Evolutionary conservation across 495 filamentous ascomycete genomes (phyloP), one percentile per base, ranked within the genome.

Genomic region (Cladorrhinum samala): DNA sequence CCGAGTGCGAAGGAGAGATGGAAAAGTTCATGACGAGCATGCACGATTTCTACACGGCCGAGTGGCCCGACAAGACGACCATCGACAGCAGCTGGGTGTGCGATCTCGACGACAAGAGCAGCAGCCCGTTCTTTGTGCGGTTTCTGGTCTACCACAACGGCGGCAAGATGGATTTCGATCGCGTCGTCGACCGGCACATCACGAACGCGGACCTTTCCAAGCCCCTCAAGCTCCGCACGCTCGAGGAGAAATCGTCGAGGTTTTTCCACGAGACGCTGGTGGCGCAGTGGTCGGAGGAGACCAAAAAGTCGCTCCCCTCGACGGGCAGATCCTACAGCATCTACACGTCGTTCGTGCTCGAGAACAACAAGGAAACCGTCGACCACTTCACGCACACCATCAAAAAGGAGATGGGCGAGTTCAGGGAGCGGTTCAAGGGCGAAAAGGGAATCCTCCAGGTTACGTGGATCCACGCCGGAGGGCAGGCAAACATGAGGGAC

Each of bases 221-320:
- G 9, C 59, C 61, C 24, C 53, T 67, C 33, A 61, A 54, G 43
- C 60, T 57, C 5, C 42, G 64, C n/a, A 11, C 51, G 8, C 21
- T 63, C 2, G 11, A 25, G 0, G 64, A 67, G 16, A 50, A 53
- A n/a, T 67, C 64, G 9, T 58, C 60, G 1, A 64, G 59, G 19
- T 67, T 66, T 46, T 52, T 66, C 3, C 50, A 66, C 39, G 64
- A 67, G 25, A 66, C 63, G 0, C 63, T 67, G 7, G 63, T 57
- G 14, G 33, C 19, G n/a, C 64, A 67, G 53, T 67, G 64, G 64
- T 41, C 42, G 5, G 64, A 67, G 27, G 64, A 67, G 47, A 61
- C 54, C 27, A 46, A 44, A 19, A 49, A 50, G 37, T 48, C 64
- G 1, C 56, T 40, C 37, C 59, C 63, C 2, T 53, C 37, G 9